These are phyloP conservation scores for Monosporascus sp. DNA, from an alignment of 2,329 filamentous ascomycete species.

Conservation along the genomic window DNA sequence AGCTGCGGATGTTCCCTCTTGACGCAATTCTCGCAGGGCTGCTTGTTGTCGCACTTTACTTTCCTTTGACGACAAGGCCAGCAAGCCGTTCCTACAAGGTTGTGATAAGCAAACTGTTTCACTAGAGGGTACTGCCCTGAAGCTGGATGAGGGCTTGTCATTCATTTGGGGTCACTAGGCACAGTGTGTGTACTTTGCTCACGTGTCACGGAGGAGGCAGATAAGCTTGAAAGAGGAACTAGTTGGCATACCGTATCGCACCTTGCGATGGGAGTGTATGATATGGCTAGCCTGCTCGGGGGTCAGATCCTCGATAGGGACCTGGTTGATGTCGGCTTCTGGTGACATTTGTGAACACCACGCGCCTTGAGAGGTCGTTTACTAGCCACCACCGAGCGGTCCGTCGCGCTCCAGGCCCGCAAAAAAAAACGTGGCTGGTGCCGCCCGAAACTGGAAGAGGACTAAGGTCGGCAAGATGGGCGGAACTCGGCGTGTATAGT, in stretches of 20 bases:
- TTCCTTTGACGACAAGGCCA: constrained; percentile 65
- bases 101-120: constrained; percentile 11
- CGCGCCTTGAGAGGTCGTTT: too few species aligned
- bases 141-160: not conserved
- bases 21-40: constrained; percentile 63
- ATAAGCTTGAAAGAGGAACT: not conserved
- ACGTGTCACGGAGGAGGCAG: not conserved
- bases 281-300: constrained; percentile 63
- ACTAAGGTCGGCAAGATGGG: too few species aligned
- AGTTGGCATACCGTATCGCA: constrained; percentile 55
- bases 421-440: too few species aligned
- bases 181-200: not conserved
- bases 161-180: not conserved
- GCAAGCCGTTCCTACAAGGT: constrained; percentile 50
- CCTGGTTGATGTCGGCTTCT: constrained; percentile 27
- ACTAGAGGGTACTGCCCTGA: too few species aligned
- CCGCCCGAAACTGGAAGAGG: too few species aligned
- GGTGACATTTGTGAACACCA: constrained; percentile 20
- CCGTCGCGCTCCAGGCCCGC: too few species aligned
- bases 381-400: too few species aligned
- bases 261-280: constrained; percentile 64
- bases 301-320: constrained; percentile 51
- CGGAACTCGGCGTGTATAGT: too few species aligned
- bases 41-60: constrained; percentile 65
- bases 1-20: constrained; percentile 60